Evolutionary conservation across 768 basidiomycete species (phyloP), one percentile per base, ranked within the genome.

Genomic region (Rhodotorula graminis): DNA sequence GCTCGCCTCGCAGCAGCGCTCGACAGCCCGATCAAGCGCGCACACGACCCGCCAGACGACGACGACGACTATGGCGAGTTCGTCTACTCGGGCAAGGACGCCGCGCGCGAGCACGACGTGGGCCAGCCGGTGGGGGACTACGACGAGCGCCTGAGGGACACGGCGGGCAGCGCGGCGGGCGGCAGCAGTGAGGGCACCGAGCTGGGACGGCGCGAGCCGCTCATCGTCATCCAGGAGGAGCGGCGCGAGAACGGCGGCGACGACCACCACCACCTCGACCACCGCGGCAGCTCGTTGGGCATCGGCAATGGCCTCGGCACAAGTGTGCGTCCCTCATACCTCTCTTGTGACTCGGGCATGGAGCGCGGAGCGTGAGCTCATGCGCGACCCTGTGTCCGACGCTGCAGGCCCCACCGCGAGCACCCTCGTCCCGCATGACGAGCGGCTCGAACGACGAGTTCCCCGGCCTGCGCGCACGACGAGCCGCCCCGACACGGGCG

Each of bases 381-480:
- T 14, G 44, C 7, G 44, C 3, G 18, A 3, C 44, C 25, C 50
- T 49, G 21, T 21, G 7, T 21, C 18, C 1, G 3, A 15, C 9
- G 16, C 19, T 23, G 23, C 50, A 52, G 29, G 55, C 55, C 4
- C 29, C 55, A 7, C 60, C 37, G 58, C 72, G 44, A 57, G 40
- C 68, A 31, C 69, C 70, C 61, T 78, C 78, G 21, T 80, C 82
- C 14, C 61, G 58, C 25, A n/a, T 61, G 16, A 61, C 44, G 52
- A 46, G 52, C 62, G 46, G 49, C 64, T 64, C 65, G 33, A 42
- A 65, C 65, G 53, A 71, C 73, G 56, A 65, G 25, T 71, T 67
- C 42, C 64, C 70, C 23, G 69, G 59, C 3, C 57, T 61, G 21
- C 18, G 42, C 0, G 18, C 53, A 15, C 42, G 60, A 14, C 55